Conservation (phyloP, 257 asterid species). For the Solanum pimpinellifolium region DNA sequence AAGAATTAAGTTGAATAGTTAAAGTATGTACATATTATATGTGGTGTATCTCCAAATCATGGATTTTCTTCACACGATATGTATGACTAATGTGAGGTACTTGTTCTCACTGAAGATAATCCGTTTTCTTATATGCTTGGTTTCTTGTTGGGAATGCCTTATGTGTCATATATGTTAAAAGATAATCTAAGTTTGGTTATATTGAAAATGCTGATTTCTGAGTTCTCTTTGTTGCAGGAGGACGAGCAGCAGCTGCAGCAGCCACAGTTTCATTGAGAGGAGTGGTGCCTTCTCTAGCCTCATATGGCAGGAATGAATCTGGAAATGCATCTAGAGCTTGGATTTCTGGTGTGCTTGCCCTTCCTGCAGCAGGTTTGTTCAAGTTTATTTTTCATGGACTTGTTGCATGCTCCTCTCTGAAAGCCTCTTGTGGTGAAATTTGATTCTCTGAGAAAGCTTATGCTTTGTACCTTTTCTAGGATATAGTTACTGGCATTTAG, state of each 20-base stretch:
- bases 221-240: slow-evolving; percentile 33
- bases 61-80: not conserved
- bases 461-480: not conserved
- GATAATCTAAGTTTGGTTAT: not conserved
- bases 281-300: slow-evolving; percentile 45
- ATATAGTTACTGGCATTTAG: not conserved
- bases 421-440: not conserved
- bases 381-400: not conserved
- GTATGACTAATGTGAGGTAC: not conserved
- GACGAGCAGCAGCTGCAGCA: slow-evolving; percentile 73
- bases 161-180: not conserved
- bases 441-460: not conserved
- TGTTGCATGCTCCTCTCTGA: not conserved
- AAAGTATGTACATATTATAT: not conserved
- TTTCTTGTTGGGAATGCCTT: not conserved
- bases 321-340: slow-evolving; percentile 55
- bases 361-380: slow-evolving; percentile 85
- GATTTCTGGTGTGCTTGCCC: slow-evolving; percentile 65
- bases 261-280: slow-evolving; percentile 62
- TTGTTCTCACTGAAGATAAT: not conserved
- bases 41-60: not conserved
- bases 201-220: not conserved
- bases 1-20: not conserved
- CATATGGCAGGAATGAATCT: slow-evolving; percentile 44
- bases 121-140: not conserved